Percentiles rank a stretch among this genome's conserved stretches.
These are phyloP conservation scores for Pseudevernia furfuracea DNA, from an alignment of 495 filamentous ascomycete species.

Conservation along the genomic window DNA sequence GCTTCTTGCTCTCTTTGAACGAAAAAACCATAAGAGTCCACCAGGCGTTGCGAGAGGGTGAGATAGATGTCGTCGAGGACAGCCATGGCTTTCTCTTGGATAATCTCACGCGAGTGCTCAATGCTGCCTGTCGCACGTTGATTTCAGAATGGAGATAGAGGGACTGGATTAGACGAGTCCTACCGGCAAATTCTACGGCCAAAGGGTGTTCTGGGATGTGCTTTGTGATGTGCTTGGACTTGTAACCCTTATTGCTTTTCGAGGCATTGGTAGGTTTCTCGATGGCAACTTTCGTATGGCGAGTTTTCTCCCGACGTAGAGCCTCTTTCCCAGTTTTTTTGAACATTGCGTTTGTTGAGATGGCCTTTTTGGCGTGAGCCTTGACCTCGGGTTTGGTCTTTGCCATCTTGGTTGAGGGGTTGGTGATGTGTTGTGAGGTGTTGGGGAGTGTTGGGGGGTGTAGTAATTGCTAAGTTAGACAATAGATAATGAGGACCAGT, in stretches of 20 bases:
- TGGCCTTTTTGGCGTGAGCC: slow-evolving; percentile 2
- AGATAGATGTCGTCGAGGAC: slow-evolving; percentile 2
- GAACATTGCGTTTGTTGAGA: slow-evolving; percentile 16
- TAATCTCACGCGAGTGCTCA: slow-evolving; percentile 16
- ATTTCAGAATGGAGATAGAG: neutral
- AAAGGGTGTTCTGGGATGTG: slow-evolving; percentile 15
- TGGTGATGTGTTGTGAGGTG: neutral
- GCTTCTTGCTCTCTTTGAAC: slow-evolving; percentile 6
- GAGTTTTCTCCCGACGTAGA: neutral
- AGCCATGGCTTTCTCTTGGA: slow-evolving; percentile 16
- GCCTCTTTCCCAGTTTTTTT: neutral
- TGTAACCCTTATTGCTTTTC: slow-evolving; percentile 6
- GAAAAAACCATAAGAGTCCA: slow-evolving; percentile 6
- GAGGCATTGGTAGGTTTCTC: slow-evolving; percentile 9
- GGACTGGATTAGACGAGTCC: neutral
- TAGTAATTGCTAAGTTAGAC: neutral
- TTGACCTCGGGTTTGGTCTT: slow-evolving; percentile 7
- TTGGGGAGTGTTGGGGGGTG: too few relatives aligned
- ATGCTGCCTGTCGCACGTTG: slow-evolving; percentile 7
- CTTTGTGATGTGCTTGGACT: slow-evolving; percentile 11
- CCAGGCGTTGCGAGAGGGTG: slow-evolving; percentile 13
- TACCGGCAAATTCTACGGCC: slow-evolving; percentile 16
- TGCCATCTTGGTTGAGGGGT: neutral
- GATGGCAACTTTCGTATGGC: slow-evolving; percentile 3
- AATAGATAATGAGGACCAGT: neutral